Conservation (phyloP, 2,329 filamentous ascomycete genomes). For the Claviceps quebecensis region DNA sequence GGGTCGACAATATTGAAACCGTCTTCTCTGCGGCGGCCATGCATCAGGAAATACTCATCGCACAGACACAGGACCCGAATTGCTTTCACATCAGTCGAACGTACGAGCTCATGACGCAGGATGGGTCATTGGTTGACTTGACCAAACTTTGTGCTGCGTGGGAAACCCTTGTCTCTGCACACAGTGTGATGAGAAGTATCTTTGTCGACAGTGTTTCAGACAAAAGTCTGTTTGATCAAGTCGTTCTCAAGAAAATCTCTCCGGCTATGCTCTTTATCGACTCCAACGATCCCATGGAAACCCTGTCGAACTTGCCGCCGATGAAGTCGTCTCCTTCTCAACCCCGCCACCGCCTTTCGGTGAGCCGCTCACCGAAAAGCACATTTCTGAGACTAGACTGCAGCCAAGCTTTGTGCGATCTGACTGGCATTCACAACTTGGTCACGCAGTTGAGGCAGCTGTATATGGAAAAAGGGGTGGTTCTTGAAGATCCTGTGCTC, state of each 20-base stretch:
- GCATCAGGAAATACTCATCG: constrained; percentile 36
- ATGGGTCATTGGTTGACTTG: constrained; percentile 26
- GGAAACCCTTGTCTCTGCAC: constrained; percentile 31
- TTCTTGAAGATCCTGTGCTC: constrained; percentile 10
- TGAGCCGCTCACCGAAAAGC: constrained; percentile 29
- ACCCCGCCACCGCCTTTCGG: constrained; percentile 35
- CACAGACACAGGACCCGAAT: constrained; percentile 27
- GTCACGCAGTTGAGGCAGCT: constrained; percentile 31
- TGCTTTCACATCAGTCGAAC: constrained; percentile 30
- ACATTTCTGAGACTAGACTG: constrained; percentile 36
- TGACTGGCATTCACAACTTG: constrained; percentile 30
- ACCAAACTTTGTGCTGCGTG: constrained; percentile 34
- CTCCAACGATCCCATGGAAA: constrained; percentile 23
- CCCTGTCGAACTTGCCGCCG: constrained; percentile 25
- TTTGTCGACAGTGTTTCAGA: constrained; percentile 37
- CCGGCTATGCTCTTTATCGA: constrained; percentile 41
- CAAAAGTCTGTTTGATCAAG: constrained; percentile 34
- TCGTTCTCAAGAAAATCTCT: constrained; percentile 32
- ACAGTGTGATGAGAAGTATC: constrained; percentile 33
- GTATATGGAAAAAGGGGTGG: constrained; percentile 25
- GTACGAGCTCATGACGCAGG: constrained; percentile 30
- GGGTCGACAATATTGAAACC: constrained; percentile 32
- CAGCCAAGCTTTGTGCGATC: constrained; percentile 37
- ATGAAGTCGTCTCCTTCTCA: constrained; percentile 22
- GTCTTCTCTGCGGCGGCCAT: constrained; percentile 33